phyloP scores from a whole-genome alignment of 2,329 filamentous ascomycete species.

The Arthrobotrys iridis region DNA sequence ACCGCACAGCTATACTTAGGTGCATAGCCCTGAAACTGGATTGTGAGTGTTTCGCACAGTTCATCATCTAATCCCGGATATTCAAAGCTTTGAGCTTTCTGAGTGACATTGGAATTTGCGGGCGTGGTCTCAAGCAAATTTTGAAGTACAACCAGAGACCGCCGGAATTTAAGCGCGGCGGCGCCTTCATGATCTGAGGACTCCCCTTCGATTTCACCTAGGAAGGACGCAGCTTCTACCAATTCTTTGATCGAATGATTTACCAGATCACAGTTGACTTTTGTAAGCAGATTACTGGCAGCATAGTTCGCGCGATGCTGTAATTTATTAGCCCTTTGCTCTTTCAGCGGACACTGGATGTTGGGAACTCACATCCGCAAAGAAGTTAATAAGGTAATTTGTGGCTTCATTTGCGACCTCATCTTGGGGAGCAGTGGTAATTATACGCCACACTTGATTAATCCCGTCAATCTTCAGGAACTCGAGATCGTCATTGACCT shows the following conservation, averaged over 20 bases:
- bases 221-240: conserved; percentile 25
- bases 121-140: conserved; percentile 37
- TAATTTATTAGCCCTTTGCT: not conserved
- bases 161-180: conserved; percentile 40
- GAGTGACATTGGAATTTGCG: conserved; percentile 22
- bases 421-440: conserved; percentile 73
- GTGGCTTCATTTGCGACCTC: conserved; percentile 76
- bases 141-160: conserved; percentile 42
- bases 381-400: conserved; percentile 76
- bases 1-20: conserved; percentile 43
- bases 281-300: conserved; percentile 29
- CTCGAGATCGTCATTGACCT: conserved; percentile 57
- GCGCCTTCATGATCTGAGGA: not conserved
- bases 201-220: not conserved
- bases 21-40: conserved; percentile 45
- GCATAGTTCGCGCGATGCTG: conserved; percentile 33
- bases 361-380: conserved; percentile 66
- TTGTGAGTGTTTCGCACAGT: conserved; percentile 23
- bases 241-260: conserved; percentile 47
- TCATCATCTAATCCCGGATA: conserved; percentile 49
- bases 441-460: conserved; percentile 84
- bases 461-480: conserved; percentile 67
- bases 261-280: conserved; percentile 48
- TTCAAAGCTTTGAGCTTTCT: conserved; percentile 47
- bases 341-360: no score